Evolutionary conservation across 176 grass and related monocot species (phyloP), one percentile per base, ranked within the genome.

Genomic region (Rhynchospora tenuis): DNA sequence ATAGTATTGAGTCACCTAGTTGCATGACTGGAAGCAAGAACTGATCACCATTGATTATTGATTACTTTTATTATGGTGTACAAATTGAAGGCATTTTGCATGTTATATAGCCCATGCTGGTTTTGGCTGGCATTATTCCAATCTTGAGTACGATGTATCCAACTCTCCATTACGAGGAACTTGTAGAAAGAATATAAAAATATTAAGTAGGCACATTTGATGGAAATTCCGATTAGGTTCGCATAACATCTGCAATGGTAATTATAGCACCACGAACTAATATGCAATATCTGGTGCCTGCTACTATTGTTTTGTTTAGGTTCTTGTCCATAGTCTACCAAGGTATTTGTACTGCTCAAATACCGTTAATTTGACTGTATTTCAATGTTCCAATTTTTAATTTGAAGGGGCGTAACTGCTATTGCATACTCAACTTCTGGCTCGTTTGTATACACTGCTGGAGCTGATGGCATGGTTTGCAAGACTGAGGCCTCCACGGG

Each of bases 401-500:
- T 52, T 83, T 52, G 84, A 81, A 99, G 96, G 86, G 96, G 93
- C 11, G 91, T 99, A 74, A 93, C 80, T 2, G 89, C 88, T 81
- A 86, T 99, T 86, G 83, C 89, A 22, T 95, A 87, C 86, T 91
- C 89, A 2, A 84, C 60, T 51, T 75, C 85, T 83, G 85, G 70
- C 44, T 90, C 52, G 3, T 89, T 5, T 33, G 64, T 99, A 64
- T 99, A 93, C 78, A 95, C 93, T 31, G 66, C 88, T 61, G 96
- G 93, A 16, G 88, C 79, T 84, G 93, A 99, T 92, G 96, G 96
- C 79, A 92, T 99, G 84, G 93, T 99, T 83, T 99, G 93, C 83
- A 89, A 89, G 88, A 95, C 95, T 73, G 88, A 95, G 69, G 83
- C 72, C 47, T 70, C 88, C 42, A 88, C 82, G 54, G 96, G 96